Conservation (phyloP, 2,329 filamentous ascomycete genomes). For the Fusarium sulawesiense region DNA sequence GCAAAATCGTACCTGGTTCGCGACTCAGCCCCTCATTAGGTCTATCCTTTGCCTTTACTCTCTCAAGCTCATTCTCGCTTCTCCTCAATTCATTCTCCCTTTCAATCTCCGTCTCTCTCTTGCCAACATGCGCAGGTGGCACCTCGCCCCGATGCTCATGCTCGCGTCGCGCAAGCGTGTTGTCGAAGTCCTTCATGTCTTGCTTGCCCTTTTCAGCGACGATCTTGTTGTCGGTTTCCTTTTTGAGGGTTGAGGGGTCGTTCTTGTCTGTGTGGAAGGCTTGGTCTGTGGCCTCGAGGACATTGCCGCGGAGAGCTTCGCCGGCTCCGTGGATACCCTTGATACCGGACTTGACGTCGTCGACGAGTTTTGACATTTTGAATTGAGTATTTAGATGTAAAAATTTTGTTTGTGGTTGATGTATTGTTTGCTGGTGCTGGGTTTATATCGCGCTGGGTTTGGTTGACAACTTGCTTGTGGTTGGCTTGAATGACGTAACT, state of each 20-base stretch:
- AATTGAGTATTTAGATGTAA: neutral
- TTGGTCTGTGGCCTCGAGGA: constrained; percentile 37
- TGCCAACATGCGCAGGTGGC: constrained; percentile 9
- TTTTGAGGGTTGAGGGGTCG: constrained; percentile 18
- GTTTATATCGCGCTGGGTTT: too few species aligned
- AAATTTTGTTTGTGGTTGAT: fast-evolving
- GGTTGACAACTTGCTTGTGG: too few species aligned
- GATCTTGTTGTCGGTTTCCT: constrained; percentile 9
- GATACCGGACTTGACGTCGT: constrained; percentile 42
- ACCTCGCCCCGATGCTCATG: constrained; percentile 28
- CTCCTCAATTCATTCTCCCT: neutral
- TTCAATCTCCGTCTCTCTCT: neutral
- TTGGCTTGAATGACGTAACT: too few species aligned
- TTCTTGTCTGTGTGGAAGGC: constrained; percentile 33
- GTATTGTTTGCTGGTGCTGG: neutral
- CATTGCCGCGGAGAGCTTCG: constrained; percentile 36
- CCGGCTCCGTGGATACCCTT: constrained; percentile 42
- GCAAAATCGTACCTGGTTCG: constrained; percentile 18
- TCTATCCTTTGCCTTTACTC: neutral
- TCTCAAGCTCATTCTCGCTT: neutral
- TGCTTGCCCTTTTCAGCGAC: constrained; percentile 36
- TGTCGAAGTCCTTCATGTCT: constrained; percentile 29
- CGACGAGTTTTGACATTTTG: constrained; percentile 37
- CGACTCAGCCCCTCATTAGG: constrained; percentile 20
- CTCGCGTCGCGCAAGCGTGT: constrained; percentile 38